Evolutionary conservation across 306 rosid species (phyloP).

Genomic region (Quillaja saponaria): DNA sequence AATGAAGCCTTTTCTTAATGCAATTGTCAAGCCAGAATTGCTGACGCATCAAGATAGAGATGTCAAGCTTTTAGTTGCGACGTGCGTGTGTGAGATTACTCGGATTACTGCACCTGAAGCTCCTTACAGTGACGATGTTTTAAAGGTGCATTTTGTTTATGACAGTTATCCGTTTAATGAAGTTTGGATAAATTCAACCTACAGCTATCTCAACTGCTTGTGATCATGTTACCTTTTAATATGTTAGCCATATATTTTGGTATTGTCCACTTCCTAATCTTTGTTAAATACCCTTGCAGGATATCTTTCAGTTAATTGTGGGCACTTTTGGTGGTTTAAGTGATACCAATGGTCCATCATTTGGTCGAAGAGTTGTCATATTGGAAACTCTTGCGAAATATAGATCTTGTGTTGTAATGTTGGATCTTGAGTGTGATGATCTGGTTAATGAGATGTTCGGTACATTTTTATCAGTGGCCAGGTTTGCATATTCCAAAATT

Average conservation of each 20-base stretch:
- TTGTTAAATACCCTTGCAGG: constrained; percentile 59
- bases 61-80: constrained; percentile 93
- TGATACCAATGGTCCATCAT: constrained; percentile 89
- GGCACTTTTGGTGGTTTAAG: constrained; percentile 86
- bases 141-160: constrained; percentile 60
- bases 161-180: constrained; percentile 23
- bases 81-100: constrained; percentile 93
- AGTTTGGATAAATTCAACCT: not conserved
- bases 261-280: constrained; percentile 29
- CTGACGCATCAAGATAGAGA: constrained; percentile 94
- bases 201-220: too few species aligned
- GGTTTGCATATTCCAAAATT: constrained; percentile 50
- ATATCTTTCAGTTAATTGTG: constrained; percentile 81
- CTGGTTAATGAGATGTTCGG: constrained; percentile 91
- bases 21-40: constrained; percentile 80
- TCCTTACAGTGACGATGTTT: constrained; percentile 85
- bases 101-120: constrained; percentile 99
- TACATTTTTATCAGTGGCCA: constrained; percentile 82
- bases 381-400: constrained; percentile 97
- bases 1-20: constrained; percentile 80
- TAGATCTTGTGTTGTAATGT: constrained; percentile 98
- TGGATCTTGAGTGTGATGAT: constrained; percentile 97
- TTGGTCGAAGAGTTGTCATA: constrained; percentile 90
- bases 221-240: not conserved
- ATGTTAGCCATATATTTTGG: constrained; percentile 5